A percentile compares a stretch with the other conserved stretches of the same genome.
Evolutionary conservation across 768 basidiomycete species (phyloP).

Genomic region (Termitomyces sp.): DNA sequence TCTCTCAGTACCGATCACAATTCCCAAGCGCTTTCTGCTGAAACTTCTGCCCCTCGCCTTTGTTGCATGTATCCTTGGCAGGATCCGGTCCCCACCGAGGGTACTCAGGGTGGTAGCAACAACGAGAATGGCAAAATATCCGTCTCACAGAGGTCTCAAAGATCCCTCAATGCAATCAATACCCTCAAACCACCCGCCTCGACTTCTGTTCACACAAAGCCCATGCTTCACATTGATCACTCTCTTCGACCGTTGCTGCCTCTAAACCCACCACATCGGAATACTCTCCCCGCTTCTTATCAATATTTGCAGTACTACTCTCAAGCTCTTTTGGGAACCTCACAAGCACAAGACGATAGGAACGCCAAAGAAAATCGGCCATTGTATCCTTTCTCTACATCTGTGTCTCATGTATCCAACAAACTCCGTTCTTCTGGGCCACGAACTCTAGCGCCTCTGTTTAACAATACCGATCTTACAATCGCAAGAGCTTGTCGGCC

Average conservation of each 20-base stretch:
- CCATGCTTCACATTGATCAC: neutral
- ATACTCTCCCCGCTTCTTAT: neutral
- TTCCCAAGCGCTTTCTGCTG: neutral
- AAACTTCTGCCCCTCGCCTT: too few species aligned
- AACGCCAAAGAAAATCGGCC: slow-evolving; percentile 6
- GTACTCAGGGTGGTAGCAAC: neutral
- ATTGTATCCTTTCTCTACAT: neutral
- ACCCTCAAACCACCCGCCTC: neutral
- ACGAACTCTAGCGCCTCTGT: slow-evolving; percentile 1
- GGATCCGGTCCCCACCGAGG: neutral
- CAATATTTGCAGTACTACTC: neutral
- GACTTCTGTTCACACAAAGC: neutral
- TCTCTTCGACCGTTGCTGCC: neutral
- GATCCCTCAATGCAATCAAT: neutral
- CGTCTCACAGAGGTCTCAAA: neutral
- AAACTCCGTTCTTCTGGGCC: slow-evolving; percentile 3
- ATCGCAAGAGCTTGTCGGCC: neutral
- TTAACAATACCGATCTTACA: slow-evolving; percentile 1
- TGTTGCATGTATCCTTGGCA: neutral
- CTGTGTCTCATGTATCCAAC: neutral
- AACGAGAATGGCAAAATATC: neutral
- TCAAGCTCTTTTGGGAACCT: neutral
- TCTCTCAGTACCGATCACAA: neutral
- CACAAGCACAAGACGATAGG: neutral
- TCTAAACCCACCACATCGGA: neutral